Percentiles rank a stretch among this genome's conserved stretches.
Evolutionary conservation across 768 basidiomycete species (phyloP).

Genomic region (Pluteus cervinus): DNA sequence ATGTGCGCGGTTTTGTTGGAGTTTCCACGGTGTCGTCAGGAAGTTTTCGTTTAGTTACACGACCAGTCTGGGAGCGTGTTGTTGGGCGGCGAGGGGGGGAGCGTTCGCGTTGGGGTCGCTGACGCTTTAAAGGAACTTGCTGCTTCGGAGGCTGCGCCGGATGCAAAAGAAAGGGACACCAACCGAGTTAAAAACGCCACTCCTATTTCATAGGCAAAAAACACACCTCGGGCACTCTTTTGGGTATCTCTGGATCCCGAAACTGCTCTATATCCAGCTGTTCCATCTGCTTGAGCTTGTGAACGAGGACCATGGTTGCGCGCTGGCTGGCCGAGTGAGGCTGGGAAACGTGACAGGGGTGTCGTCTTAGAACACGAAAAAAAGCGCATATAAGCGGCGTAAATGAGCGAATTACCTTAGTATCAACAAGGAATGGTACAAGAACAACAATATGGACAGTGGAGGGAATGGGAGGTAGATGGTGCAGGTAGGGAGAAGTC

Average conservation of each 20-base stretch:
- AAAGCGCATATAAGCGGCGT: not conserved
- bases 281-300: conserved; percentile 15
- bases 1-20: not conserved
- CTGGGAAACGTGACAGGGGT: conserved; percentile 14
- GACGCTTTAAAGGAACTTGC: too few species aligned
- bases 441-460: not conserved
- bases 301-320: conserved; percentile 14
- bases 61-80: conserved; percentile 31
- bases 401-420: conserved; percentile 1
- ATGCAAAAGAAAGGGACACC: too few species aligned
- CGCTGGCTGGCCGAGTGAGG: conserved; percentile 1
- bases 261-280: conserved; percentile 9
- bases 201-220: too few species aligned
- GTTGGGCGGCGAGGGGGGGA: conserved; percentile 19
- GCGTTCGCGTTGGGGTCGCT: too few species aligned
- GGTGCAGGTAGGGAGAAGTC: conserved; percentile 9
- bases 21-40: conserved; percentile 12
- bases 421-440: not conserved
- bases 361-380: not conserved
- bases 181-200: too few species aligned
- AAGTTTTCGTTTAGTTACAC: conserved; percentile 21
- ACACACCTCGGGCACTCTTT: too few species aligned
- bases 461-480: conserved; percentile 4
- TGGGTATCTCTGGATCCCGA: conserved; percentile 1
- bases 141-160: too few species aligned